Percentiles rank a stretch among this genome's conserved stretches.
Conservation (phyloP, 192 early-diverging fungal genomes). For the Backusella luteola region DNA sequence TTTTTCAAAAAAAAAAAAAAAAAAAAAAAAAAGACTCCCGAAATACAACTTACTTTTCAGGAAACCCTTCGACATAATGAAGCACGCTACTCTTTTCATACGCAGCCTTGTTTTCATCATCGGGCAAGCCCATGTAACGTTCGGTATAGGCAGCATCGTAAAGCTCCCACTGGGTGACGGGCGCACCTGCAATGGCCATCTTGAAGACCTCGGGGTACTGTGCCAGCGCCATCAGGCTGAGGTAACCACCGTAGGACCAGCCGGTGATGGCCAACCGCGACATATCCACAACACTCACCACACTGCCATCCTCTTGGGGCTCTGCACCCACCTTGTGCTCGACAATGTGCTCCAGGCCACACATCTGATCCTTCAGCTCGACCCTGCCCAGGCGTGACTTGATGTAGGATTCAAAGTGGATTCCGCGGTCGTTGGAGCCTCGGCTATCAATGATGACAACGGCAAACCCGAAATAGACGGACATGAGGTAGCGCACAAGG, state of each 20-base stretch:
- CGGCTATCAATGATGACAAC: slow-evolving; percentile 68
- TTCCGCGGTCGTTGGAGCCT: slow-evolving; percentile 63
- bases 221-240: slow-evolving; percentile 62
- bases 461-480: slow-evolving; percentile 47
- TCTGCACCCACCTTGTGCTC: slow-evolving; percentile 43
- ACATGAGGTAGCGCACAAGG: slow-evolving; percentile 56
- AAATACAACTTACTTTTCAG: slow-evolving; percentile 46
- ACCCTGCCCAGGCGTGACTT: slow-evolving; percentile 53
- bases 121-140: slow-evolving; percentile 61
- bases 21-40: neutral
- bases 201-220: slow-evolving; percentile 60
- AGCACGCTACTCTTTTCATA: slow-evolving; percentile 55
- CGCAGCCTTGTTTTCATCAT: slow-evolving; percentile 41
- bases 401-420: slow-evolving; percentile 58
- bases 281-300: slow-evolving; percentile 49
- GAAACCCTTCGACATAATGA: slow-evolving; percentile 50
- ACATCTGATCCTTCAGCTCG: slow-evolving; percentile 64
- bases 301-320: neutral
- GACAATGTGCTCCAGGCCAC: slow-evolving; percentile 45
- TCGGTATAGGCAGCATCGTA: slow-evolving; percentile 77
- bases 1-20: neutral
- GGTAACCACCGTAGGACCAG: slow-evolving; percentile 78
- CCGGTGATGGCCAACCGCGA: slow-evolving; percentile 65
- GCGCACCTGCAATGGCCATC: slow-evolving; percentile 65
- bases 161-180: slow-evolving; percentile 71